Percentiles rank a stretch among this genome's conserved stretches.
Conservation (phyloP, 306 rosid species). For the Malus fusca region DNA sequence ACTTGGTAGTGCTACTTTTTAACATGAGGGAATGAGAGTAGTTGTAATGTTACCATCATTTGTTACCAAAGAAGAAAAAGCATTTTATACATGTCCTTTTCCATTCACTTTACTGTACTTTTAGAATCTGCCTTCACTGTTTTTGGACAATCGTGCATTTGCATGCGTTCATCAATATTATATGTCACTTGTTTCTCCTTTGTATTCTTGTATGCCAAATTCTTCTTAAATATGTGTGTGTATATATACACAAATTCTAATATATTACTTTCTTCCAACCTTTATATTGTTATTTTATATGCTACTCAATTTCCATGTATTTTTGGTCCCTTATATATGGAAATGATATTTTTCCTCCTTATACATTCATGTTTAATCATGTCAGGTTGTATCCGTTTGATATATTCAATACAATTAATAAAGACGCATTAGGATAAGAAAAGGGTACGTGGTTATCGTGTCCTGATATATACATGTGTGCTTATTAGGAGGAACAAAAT, state of each 20-base stretch:
- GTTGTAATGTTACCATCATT: slow-evolving; percentile 72
- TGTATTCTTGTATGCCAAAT: slow-evolving; percentile 5
- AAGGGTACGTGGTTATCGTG: too few relatives aligned
- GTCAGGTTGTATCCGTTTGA: background rate
- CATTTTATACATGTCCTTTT: slow-evolving; percentile 36
- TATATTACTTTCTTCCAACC: background rate
- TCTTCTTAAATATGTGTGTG: background rate
- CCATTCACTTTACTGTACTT: slow-evolving; percentile 25
- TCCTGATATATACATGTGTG: too few relatives aligned
- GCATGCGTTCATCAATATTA: slow-evolving; percentile 24
- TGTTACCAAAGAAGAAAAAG: slow-evolving; percentile 13
- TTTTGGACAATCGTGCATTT: slow-evolving; percentile 21
- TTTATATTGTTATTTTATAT: background rate
- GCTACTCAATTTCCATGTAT: background rate
- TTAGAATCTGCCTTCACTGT: slow-evolving; percentile 13
- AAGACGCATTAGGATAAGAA: too few relatives aligned
- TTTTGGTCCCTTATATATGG: background rate
- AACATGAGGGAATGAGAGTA: slow-evolving; percentile 36
- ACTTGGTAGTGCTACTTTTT: slow-evolving; percentile 27
- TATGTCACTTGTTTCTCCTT: slow-evolving; percentile 14
- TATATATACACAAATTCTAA: background rate
- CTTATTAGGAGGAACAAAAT: too few relatives aligned
- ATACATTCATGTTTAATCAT: too few relatives aligned
- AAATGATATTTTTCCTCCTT: background rate
- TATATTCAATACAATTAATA: background rate